Conservation (phyloP, 164 flowering plant genomes). For the Taxillus chinensis region DNA sequence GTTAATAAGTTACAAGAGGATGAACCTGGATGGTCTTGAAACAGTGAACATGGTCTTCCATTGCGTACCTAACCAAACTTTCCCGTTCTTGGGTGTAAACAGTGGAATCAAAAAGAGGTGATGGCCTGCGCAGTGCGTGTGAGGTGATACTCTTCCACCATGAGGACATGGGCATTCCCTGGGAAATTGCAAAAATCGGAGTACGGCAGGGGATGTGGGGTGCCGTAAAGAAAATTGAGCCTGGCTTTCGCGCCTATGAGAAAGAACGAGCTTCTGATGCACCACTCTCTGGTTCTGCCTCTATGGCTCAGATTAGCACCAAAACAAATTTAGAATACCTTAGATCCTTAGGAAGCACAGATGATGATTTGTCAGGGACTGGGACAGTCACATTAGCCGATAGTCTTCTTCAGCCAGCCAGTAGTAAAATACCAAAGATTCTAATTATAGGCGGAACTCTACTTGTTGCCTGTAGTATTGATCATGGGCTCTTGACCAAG, state of each 20-base stretch:
- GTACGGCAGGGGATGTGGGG: constrained; percentile 80
- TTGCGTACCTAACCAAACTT: no score
- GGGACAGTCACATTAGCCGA: not conserved
- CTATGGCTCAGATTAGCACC: constrained; percentile 59
- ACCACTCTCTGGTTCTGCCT: constrained; percentile 37
- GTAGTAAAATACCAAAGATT: not conserved
- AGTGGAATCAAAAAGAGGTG: constrained; percentile 57
- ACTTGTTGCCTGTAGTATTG: not conserved
- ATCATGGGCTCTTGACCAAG: constrained; percentile 4
- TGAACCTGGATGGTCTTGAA: no score
- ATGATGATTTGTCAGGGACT: not conserved
- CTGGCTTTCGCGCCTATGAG: constrained; percentile 52
- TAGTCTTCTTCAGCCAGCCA: not conserved
- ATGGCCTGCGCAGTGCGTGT: constrained; percentile 43
- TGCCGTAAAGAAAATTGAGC: constrained; percentile 60
- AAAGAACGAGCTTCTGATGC: constrained; percentile 31
- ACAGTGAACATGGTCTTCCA: no score
- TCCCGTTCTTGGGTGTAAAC: constrained; percentile 11
- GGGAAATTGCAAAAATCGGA: constrained; percentile 73
- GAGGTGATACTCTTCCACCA: constrained; percentile 70
- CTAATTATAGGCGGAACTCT: not conserved
- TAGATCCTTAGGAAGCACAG: not conserved
- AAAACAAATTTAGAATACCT: constrained; percentile 15
- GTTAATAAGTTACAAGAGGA: no score
- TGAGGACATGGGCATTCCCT: constrained; percentile 80